These are phyloP conservation scores for Scheffersomyces spartinae DNA, from an alignment of 805 yeast species.

Conservation along the genomic window DNA sequence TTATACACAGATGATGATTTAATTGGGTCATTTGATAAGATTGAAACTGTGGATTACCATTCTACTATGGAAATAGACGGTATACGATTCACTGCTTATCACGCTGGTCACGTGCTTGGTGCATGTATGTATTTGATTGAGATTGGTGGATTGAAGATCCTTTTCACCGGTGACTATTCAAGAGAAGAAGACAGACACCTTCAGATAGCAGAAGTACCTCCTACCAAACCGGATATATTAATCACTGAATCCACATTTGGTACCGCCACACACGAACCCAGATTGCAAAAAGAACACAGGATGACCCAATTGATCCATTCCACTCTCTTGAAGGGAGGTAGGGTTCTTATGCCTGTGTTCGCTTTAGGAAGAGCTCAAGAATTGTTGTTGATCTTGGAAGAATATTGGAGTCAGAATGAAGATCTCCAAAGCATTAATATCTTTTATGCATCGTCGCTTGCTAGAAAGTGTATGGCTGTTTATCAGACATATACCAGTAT, in stretches of 20 bases:
- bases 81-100: constrained; percentile 91
- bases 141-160: constrained; percentile 77
- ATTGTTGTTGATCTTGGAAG: constrained; percentile 77
- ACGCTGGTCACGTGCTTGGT: constrained; percentile 99
- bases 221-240: constrained; percentile 72
- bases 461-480: constrained; percentile 94
- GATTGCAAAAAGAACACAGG: constrained; percentile 73
- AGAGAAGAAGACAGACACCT: constrained; percentile 93
- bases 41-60: constrained; percentile 92
- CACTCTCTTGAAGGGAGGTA: constrained; percentile 78
- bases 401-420: constrained; percentile 80
- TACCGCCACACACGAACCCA: constrained; percentile 91
- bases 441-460: constrained; percentile 86
- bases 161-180: constrained; percentile 96
- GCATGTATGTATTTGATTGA: constrained; percentile 97
- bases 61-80: constrained; percentile 93
- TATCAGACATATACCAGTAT: constrained; percentile 92
- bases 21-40: constrained; percentile 73
- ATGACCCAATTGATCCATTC: constrained; percentile 75
- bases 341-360: constrained; percentile 87
- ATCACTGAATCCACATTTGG: constrained; percentile 97
- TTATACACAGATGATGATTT: constrained; percentile 88
- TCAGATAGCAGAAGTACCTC: constrained; percentile 91
- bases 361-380: constrained; percentile 98
- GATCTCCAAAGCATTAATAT: constrained; percentile 76